Conservation (phyloP, 1,284 basidiomycete species). For the Ceratorhiza oryzae-sativae region DNA sequence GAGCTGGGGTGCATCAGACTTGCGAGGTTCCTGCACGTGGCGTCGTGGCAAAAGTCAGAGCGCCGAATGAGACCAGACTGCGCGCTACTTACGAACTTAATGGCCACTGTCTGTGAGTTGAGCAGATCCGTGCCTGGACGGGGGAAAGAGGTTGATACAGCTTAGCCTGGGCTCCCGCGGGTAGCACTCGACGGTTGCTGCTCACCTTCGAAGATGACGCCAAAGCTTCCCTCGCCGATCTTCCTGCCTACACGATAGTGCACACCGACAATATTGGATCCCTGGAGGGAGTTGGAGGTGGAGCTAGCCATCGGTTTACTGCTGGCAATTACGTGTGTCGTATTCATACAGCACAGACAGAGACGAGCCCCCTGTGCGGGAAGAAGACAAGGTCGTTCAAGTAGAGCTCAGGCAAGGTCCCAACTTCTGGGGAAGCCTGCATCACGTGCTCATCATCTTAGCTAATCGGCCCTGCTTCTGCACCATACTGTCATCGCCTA, state of each 20-base stretch:
- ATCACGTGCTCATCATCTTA: constrained; percentile 27
- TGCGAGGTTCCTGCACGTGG: constrained; percentile 80
- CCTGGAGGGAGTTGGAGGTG: constrained; percentile 15
- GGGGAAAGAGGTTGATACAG: constrained; percentile 4
- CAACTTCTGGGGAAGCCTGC: constrained; percentile 28
- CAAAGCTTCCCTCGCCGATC: constrained; percentile 83
- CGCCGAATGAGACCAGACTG: constrained; percentile 10
- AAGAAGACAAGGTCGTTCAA: constrained; percentile 31
- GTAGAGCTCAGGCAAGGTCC: constrained; percentile 13
- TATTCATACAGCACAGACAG: constrained; percentile 32
- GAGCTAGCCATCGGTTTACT: constrained; percentile 34
- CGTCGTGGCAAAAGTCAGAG: constrained; percentile 21
- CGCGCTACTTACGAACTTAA: constrained; percentile 86
- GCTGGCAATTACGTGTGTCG: constrained; percentile 39
- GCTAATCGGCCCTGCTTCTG: constrained; percentile 9
- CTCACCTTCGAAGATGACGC: constrained; percentile 54
- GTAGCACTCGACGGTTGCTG: constrained; percentile 17
- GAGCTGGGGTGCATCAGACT: constrained; percentile 95
- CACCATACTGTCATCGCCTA: constrained; percentile 14
- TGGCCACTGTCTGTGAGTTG: constrained; percentile 95
- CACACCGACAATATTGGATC: constrained; percentile 65
- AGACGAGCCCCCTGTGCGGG: constrained; percentile 16
- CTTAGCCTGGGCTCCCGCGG: not conserved
- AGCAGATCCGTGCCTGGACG: constrained; percentile 85
- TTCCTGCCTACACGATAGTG: constrained; percentile 78